These are phyloP conservation scores for Pseudonitzschia delicatissima DNA, from an alignment of 108 stramenopile genomes.

Conservation along the genomic window DNA sequence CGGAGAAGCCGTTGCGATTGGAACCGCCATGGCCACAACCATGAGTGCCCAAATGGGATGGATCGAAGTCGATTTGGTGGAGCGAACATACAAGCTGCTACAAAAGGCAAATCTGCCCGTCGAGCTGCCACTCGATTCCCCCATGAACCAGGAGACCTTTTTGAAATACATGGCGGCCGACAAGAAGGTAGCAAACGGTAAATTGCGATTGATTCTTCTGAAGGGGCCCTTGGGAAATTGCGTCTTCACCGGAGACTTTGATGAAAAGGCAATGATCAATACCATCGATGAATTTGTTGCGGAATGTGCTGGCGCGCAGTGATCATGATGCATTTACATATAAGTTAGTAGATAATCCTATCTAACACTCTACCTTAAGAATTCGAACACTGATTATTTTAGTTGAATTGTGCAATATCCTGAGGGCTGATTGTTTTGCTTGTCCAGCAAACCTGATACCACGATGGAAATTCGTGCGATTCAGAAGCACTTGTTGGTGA, in stretches of 20 bases:
- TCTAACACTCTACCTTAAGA: too few relatives aligned
- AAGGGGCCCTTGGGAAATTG: conserved; percentile 70
- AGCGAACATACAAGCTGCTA: conserved; percentile 64
- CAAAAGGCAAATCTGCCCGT: conserved; percentile 70
- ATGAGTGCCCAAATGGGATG: conserved; percentile 89
- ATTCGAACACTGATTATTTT: too few relatives aligned
- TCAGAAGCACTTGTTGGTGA: too few relatives aligned
- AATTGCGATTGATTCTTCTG: conserved; percentile 74
- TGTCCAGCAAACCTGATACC: too few relatives aligned
- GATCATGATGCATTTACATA: too few relatives aligned
- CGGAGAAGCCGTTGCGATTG: conserved; percentile 96
- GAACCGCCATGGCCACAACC: conserved; percentile 93
- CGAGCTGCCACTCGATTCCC: conserved; percentile 72
- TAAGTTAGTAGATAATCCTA: too few relatives aligned
- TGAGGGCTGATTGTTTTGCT: too few relatives aligned
- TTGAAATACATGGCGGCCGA: conserved; percentile 85
- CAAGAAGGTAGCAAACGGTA: conserved; percentile 91
- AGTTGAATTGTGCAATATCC: too few relatives aligned
- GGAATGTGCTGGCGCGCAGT: conserved; percentile 44
- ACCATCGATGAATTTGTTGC: conserved; percentile 88
- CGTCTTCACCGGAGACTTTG: conserved; percentile 89
- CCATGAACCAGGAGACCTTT: conserved; percentile 74
- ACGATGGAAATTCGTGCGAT: too few relatives aligned
- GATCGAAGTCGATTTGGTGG: conserved; percentile 64
- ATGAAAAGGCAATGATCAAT: conserved; percentile 67